Base-by-base conservation (phyloP, 805 yeast genomes). In the Yarrowia sp. region DNA sequence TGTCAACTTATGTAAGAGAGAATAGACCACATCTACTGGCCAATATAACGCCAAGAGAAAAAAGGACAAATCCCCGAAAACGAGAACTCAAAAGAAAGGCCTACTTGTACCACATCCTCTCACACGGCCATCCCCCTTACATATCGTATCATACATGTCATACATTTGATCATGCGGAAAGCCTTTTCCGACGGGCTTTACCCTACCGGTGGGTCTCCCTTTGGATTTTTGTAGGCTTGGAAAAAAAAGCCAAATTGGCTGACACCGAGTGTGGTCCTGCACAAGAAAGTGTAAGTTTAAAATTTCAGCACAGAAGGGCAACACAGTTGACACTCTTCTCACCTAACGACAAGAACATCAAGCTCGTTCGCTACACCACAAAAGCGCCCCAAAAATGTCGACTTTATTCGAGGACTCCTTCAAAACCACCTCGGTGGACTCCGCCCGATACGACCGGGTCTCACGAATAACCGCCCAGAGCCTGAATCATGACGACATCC, bases 361-460 rank as follows among this genome's bases (percentile, higher is more conserved):
- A 15, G 26, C 35, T 43, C 63, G 41, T 45, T 45, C 12, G 10
- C 40, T 11, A 38, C 40, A 38, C 40, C 46, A 41, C 45, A 46
- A 7, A 11, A 48, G 36, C 14, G 52, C 35, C 46, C 5, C 9
- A 41, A 46, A 12, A 35, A 86, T 87, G 91, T 85, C 90, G 45
- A 78, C 89, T 76, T 85, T 95, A 72, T 95, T 95, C 78, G 98
- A 95, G 79, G 98, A 94, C 80, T 88, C 93, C 76, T 95, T 94
- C 82, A 87, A 87, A 71, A 88, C 95, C 74, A 88, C 89, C 71
- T 87, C 93, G 52, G 88, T 91, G 61, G 98, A 94, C 77, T 80
- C 89, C 42, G 97, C 91, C 59, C 87, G 97, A 77, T 94, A 94
- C 82, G 96, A 92, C 84, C 91, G 90, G 76, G 97, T 94, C 16